Base-by-base conservation (phyloP, 495 filamentous ascomycete species). In the Glonium stellatum region DNA sequence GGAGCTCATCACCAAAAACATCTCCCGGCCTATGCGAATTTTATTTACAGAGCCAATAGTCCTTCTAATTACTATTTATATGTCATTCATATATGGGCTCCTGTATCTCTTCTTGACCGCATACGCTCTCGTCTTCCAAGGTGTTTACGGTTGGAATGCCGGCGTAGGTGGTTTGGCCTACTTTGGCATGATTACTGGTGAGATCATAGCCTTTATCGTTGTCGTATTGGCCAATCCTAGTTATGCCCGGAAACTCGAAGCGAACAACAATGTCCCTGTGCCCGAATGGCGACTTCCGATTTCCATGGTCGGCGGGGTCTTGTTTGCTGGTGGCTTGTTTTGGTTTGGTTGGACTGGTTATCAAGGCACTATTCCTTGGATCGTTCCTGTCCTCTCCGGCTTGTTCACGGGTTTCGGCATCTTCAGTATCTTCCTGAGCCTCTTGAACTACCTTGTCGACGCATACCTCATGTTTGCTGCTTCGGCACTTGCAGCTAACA, bases 51-150 rank as follows among this genome's bases (percentile, higher is more conserved):
- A 50, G n/a, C 47, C 47, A 18, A 50, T 50, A 11, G 47, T 50
- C 11, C n/a, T 39, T 50, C 22, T 23, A 23, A 50, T 21, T 23
- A 50, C n/a, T 15, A 50, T 50, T 21, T 50, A 50, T 23, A 50
- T 50, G 47, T 67, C 71, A 1, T 57, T 73, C 37, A 60, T 68
- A 11, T 71, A 72, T 51, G 66, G 66, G 23, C 67, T 63, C 13
- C 53, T 73, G 31, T 73, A 72, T 52, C 67, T 73, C 15, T 64
- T 72, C 10, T 73, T 72, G 65, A 70, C 71, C 27, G 71, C 71
- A 6, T 72, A 71, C 61, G 70, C 71, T 15, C 68, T 70, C 65
- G 69, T 73, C 22, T 73, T 73, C 60, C 68, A 73, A 55, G 39
- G 63, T 37, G 27, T 12, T 9, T 50, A 57, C 51, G 60, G 64